Percentiles rank a stretch among this genome's conserved stretches.
Conservation (phyloP, 768 basidiomycete genomes). For the Cyclocybe cylindracea region DNA sequence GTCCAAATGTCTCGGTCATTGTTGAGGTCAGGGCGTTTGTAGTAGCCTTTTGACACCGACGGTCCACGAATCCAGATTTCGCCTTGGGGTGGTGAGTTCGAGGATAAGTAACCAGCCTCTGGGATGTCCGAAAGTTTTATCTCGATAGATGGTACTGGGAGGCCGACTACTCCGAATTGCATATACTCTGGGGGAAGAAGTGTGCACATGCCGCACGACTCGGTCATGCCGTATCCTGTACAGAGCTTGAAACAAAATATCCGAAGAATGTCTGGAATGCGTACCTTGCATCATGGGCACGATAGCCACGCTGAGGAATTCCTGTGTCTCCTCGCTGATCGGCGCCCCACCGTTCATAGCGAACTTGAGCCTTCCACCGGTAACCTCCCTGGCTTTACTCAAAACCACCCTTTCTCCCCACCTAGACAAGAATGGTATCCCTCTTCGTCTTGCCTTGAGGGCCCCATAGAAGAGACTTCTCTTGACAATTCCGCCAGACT, state of each 20-base stretch:
- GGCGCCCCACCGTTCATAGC: slow-evolving; percentile 79
- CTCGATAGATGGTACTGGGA: slow-evolving; percentile 78
- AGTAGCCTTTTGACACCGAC: slow-evolving; percentile 80
- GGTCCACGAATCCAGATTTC: slow-evolving; percentile 85
- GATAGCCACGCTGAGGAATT: slow-evolving; percentile 73
- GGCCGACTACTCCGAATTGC: slow-evolving; percentile 67
- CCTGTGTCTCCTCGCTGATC: slow-evolving; percentile 76
- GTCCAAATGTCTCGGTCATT: slow-evolving; percentile 75
- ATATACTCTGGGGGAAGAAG: slow-evolving; percentile 75
- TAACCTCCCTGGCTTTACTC: slow-evolving; percentile 65
- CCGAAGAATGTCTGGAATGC: not conserved
- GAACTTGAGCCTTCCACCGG: slow-evolving; percentile 76
- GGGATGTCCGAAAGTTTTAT: slow-evolving; percentile 78
- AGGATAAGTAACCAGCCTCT: slow-evolving; percentile 76
- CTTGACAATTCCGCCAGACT: slow-evolving; percentile 55
- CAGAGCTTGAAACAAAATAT: not conserved
- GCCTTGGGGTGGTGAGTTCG: slow-evolving; percentile 70
- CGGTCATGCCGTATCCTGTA: slow-evolving; percentile 86
- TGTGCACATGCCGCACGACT: slow-evolving; percentile 79
- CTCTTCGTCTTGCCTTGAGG: slow-evolving; percentile 62
- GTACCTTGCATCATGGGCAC: slow-evolving; percentile 79
- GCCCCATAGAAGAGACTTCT: slow-evolving; percentile 73
- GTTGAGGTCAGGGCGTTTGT: slow-evolving; percentile 83
- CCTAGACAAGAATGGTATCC: slow-evolving; percentile 54
- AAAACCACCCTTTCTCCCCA: slow-evolving; percentile 72